Evolutionary conservation across 306 rosid genomes (phyloP), one percentile per base, ranked within the genome.

Genomic region (Ormosia semicastrata): DNA sequence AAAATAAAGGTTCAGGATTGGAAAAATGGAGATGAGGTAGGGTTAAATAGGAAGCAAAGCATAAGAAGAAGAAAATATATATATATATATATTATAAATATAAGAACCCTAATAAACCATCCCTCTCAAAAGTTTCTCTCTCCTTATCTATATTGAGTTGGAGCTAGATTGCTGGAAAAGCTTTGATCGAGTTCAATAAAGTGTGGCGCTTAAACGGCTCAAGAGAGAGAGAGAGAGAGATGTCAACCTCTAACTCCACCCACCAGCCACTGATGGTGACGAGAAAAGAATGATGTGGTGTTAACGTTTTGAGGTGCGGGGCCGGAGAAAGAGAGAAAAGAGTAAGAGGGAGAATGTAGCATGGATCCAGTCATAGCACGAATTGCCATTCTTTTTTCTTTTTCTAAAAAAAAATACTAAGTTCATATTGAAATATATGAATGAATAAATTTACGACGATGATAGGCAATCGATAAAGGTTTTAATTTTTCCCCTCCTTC

Each of bases 101-200:
- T 85, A 86, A 43, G 12, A 69, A 63, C 88, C 90, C 90, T 85
- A 89, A 83, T 66, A 76, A 88, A 82, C 83, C 56, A 80, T 88
- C 85, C 40, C 64, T 83, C 74, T 86, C 82, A 71, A 62, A 76
- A 46, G 15, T 81, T 75, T 88, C 85, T 91, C 87, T 84, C 87
- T 89, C 90, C 83, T 80, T 87, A 63, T 91, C 90, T 89, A 83
- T 40, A 46, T 75, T 73, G 84, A 81, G 90, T 67, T 89, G 89
- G 79, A 84, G 96, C 94, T 89, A 86, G 97, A 92, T 94, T 94
- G 88, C 87, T 87, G 92, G 85, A 79, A 94, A 94, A 92, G 97
- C 91, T 81, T 88, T 49, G 73, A n/a, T n/a, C n/a, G n/a, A 74
- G 80, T 71, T 54, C 79, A 84, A 80, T 75, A 89, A 91, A 86